A percentile compares a stretch with the other conserved stretches of the same genome.
Conservation (phyloP, 2,329 filamentous ascomycete genomes). For the Paecilomyces sp. region DNA sequence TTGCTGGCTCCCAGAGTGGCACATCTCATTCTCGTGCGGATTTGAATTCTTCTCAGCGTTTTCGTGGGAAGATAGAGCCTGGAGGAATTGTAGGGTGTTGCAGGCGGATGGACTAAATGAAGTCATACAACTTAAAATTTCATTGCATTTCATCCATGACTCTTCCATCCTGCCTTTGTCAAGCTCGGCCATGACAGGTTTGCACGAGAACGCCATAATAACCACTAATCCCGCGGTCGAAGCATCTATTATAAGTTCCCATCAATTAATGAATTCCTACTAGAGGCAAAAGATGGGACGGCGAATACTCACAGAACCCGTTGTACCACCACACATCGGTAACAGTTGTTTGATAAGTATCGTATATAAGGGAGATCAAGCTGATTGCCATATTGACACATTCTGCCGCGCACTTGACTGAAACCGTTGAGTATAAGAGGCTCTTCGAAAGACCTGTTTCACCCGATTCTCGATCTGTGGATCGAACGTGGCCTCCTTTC, state of each 20-base stretch:
- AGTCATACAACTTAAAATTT: constrained; percentile 19
- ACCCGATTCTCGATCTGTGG: too few relatives aligned
- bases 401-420: constrained; percentile 20
- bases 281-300: not conserved
- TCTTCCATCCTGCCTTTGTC: too few relatives aligned
- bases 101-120: constrained; percentile 20
- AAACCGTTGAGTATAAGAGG: constrained; percentile 17
- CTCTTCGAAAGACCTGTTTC: too few relatives aligned
- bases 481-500: not conserved
- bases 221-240: too few relatives aligned
- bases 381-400: constrained; percentile 24
- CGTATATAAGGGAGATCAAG: constrained; percentile 21
- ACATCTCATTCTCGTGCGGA: not conserved
- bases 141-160: constrained; percentile 14
- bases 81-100: constrained; percentile 22
- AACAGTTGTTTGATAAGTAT: constrained; percentile 17
- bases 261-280: too few relatives aligned
- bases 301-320: constrained; percentile 25
- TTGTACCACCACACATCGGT: constrained; percentile 34
- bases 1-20: too few relatives aligned
- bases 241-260: too few relatives aligned
- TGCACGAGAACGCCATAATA: too few relatives aligned
- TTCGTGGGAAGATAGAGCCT: constrained; percentile 5
- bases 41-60: not conserved
- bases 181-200: too few relatives aligned